Base-by-base conservation (phyloP, 169 alveolate species). In the Plasmodium reichenowi region DNA sequence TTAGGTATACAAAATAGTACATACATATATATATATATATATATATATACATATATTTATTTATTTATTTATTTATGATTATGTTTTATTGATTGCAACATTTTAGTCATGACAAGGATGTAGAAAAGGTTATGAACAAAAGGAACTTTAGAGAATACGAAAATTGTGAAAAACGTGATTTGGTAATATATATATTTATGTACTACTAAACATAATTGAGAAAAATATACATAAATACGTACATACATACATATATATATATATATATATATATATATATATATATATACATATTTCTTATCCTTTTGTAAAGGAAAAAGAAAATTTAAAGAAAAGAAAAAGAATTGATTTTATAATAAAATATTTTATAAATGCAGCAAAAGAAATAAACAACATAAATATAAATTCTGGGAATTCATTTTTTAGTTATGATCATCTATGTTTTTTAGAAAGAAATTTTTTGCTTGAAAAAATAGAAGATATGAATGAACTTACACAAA, bases 381-480 rank as follows among this genome's bases (percentile, higher is more conserved):
- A 68, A 5, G 29, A 67, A 63, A 24, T 83, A 62, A 48, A 22
- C 22, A 59, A 68, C 56, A 5, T 68, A 8, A 83, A 43, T n/a
- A 7, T 22, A 26, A 83, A 60, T 9, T 83, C 13, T 48, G 91
- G 83, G 20, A 75, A 83, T n/a, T 2, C 45, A 48, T 83, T 22
- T 52, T 83, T 83, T 68, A 38, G 47, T 38, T 83, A 68, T 48
- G 59, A 67, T 6, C 56, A 70, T 9, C 22, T 83, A 50, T 68
- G 38, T 60, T 67, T 50, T 72, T 83, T 83, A 72, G 67, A 83
- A 63, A 83, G 59, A 15, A 15, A 15, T 1, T 68, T 83, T 54
- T 83, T 83, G 26, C 17, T 67, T 58, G 70, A 68, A n/a, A 52
- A 83, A 58, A 68, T 83, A 68, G 70, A 83, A 68, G 50, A 68